Evolutionary conservation across 1,284 basidiomycete genomes (phyloP).

Genomic region (Fomitopsis palustris): DNA sequence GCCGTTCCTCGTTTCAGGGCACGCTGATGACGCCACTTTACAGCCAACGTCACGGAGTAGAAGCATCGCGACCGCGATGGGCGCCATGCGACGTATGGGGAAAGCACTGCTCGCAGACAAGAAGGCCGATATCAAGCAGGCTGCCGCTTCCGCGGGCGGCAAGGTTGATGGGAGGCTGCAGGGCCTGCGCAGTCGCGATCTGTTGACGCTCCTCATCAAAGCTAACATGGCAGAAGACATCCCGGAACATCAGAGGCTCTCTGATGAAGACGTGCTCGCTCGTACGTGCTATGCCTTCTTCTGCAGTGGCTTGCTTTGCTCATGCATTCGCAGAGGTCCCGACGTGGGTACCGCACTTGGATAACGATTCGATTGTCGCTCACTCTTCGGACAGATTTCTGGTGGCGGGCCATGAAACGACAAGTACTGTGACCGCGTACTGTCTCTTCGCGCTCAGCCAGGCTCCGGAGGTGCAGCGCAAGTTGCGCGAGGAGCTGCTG

Average conservation of each 20-base stretch:
- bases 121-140: slow-evolving; percentile 28
- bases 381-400: slow-evolving; percentile 34
- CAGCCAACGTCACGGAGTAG: slow-evolving; percentile 18
- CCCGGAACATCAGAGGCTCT: slow-evolving; percentile 39
- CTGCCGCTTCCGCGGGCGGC: slow-evolving; percentile 6
- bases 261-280: slow-evolving; percentile 55
- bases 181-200: slow-evolving; percentile 20
- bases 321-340: slow-evolving; percentile 7
- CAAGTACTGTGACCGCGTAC: slow-evolving; percentile 43
- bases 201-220: slow-evolving; percentile 35
- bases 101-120: slow-evolving; percentile 37
- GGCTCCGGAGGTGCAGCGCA: slow-evolving; percentile 53
- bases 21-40: neutral
- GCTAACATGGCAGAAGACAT: slow-evolving; percentile 47
- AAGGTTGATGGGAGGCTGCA: slow-evolving; percentile 12
- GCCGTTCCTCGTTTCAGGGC: neutral
- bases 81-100: slow-evolving; percentile 34
- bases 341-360: slow-evolving; percentile 1
- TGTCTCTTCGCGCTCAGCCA: slow-evolving; percentile 62
- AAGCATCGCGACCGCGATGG: slow-evolving; percentile 20
- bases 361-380: too few relatives aligned
- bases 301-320: neutral
- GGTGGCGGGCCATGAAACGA: slow-evolving; percentile 76
- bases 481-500: slow-evolving; percentile 67
- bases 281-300: slow-evolving; percentile 35